Base-by-base conservation (phyloP, 2,329 filamentous ascomycete species). In the Stachybotrys elegans region DNA sequence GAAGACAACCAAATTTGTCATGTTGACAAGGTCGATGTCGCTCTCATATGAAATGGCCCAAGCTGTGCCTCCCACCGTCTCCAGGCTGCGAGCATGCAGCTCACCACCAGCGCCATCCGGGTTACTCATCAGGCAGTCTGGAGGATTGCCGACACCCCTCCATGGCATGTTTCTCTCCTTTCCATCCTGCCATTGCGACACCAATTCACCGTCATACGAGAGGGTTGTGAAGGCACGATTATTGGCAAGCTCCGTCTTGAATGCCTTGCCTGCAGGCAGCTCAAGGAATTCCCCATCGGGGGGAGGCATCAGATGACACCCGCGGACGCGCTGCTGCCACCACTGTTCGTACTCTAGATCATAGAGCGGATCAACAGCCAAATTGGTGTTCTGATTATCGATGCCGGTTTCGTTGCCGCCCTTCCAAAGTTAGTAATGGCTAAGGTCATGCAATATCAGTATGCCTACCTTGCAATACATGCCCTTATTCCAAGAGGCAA, bases 1-100 rank as follows among this genome's bases (percentile, higher is more conserved):
- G 47, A 77, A 76, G 4, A 78, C 71, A 3, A 70, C 70, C n/a
- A 76, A 58, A 49, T 76, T 75, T 37, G 74, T 69, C 60, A 73
- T 68, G 4, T 65, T 72, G 4, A 76, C 71, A 22, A 68, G 60
- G 35, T 56, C 54, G 17, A 75, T 52, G n/a, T 76, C 67, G 7
- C 61, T 63, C 45, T 73, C 58, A 48, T 77, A 76, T 20, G 68
- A 71, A 42, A 77, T 77, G 1, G 73, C 73, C 52, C 66, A 74
- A 1, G 72, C 72, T 0, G 70, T 73, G 3, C 71, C 72, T 9
- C 66, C 69, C 4, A 71, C 62, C 16, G 57, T 65, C 19, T 62
- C 62, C 47, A 69, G 55, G 46, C 70, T 70, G 38, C 65, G 65
- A 2, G 71, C 67, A 48, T 76, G 73, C 59, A 76, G 51, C 20